Evolutionary conservation across 2,329 filamentous ascomycete genomes (phyloP).

Genomic region (Cadophora gregata): DNA sequence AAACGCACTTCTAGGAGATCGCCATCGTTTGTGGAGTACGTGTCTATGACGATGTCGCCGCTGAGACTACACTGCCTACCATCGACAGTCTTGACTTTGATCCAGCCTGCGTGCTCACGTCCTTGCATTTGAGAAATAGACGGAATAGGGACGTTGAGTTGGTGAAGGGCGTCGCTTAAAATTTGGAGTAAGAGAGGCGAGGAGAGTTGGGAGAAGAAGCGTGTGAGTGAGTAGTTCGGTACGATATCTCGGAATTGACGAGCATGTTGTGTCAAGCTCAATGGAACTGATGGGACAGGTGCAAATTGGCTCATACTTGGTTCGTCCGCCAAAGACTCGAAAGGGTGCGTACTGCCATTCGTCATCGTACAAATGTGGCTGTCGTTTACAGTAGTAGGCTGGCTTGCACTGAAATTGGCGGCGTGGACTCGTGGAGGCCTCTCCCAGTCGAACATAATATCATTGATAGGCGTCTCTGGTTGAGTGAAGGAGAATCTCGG

Average conservation of each 20-base stretch:
- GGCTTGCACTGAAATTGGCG: conserved; percentile 46
- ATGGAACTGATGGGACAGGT: conserved; percentile 74
- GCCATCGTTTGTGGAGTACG: conserved; percentile 58
- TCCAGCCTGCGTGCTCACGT: conserved; percentile 62
- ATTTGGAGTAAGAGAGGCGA: conserved; percentile 78
- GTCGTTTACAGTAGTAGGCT: conserved; percentile 49
- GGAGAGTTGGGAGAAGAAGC: conserved; percentile 87
- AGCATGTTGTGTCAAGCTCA: conserved; percentile 88
- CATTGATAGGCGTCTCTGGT: conserved; percentile 76
- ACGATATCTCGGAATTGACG: conserved; percentile 90
- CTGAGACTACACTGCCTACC: conserved; percentile 73
- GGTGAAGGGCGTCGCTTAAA: conserved; percentile 80
- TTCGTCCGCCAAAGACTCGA: conserved; percentile 79
- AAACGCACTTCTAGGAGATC: conserved; percentile 86
- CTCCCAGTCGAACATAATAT: conserved; percentile 88
- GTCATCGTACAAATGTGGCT: conserved; percentile 36
- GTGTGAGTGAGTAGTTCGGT: conserved; percentile 83
- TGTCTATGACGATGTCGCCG: conserved; percentile 77
- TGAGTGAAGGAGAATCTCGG: conserved; percentile 78
- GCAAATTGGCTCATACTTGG: conserved; percentile 89
- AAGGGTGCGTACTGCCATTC: conserved; percentile 49
- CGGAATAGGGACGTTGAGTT: conserved; percentile 78
- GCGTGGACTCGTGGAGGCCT: conserved; percentile 56
- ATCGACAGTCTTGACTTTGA: conserved; percentile 79
- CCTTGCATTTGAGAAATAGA: conserved; percentile 53